phyloP scores from a whole-genome alignment of 2,329 filamentous ascomycete genomes.

The Hortaea werneckii region DNA sequence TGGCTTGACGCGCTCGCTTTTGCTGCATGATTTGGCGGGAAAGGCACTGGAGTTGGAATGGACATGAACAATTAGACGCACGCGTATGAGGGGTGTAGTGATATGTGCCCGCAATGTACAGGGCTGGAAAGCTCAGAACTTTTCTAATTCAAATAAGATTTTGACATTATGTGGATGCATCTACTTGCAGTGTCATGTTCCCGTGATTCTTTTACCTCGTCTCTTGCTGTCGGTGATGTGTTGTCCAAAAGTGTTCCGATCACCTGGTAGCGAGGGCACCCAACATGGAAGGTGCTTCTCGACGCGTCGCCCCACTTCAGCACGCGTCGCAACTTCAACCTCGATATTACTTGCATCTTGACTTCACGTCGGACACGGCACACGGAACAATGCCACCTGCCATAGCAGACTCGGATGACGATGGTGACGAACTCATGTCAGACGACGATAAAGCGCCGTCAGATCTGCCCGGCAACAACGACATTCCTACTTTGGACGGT shows the following conservation, averaged over 20 bases:
- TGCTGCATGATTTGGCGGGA: not conserved
- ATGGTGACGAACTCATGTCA: conserved; percentile 7
- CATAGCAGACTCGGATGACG: conserved; percentile 14
- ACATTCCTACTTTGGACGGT: not conserved
- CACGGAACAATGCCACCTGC: not conserved
- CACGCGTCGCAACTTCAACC: too few relatives aligned
- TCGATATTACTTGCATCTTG: not conserved
- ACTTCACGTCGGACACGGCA: not conserved
- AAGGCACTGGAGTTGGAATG: not conserved
- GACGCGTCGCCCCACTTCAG: too few relatives aligned
- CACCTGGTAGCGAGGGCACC: too few relatives aligned
- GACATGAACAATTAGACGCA: not conserved
- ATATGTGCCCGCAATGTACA: not conserved
- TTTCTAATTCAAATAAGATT: not conserved
- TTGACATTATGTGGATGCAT: too few relatives aligned
- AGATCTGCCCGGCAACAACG: not conserved
- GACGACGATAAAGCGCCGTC: conserved; percentile 1
- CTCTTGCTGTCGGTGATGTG: too few relatives aligned
- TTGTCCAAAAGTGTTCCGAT: too few relatives aligned
- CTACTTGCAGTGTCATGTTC: too few relatives aligned
- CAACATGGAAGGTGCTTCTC: too few relatives aligned
- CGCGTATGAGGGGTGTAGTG: not conserved
- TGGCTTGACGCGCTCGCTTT: not conserved
- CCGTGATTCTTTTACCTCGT: too few relatives aligned
- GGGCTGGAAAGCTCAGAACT: not conserved